These are phyloP conservation scores for Camelina laxa DNA, from an alignment of 345 rosid genomes.

Conservation along the genomic window DNA sequence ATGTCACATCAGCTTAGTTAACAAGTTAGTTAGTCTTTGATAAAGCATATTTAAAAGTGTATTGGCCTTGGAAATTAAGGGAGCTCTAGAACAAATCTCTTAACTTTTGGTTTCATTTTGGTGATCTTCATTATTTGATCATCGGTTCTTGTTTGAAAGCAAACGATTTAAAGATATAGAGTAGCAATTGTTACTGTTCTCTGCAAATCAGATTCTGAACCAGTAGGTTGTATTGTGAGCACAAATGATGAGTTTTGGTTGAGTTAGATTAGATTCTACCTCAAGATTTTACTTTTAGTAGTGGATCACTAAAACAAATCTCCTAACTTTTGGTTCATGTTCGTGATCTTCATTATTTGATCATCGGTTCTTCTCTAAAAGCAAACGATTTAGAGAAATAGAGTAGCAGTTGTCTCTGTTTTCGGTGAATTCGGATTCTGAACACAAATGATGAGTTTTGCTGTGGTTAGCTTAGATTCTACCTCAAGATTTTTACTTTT, in stretches of 20 bases:
- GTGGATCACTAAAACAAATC: not conserved
- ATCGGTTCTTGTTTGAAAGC: not conserved
- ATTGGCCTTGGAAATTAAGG: not conserved
- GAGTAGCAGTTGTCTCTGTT: not conserved
- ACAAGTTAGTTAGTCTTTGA: not conserved
- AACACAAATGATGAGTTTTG: conserved; percentile 1
- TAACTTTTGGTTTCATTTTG: too few species aligned
- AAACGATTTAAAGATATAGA: too few species aligned
- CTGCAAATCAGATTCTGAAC: not conserved
- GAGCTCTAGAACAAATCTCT: not conserved
- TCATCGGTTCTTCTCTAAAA: not conserved
- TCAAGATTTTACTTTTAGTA: too few species aligned
- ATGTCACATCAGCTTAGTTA: not conserved
- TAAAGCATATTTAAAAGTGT: not conserved
- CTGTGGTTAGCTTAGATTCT: not conserved
- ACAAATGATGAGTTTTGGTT: not conserved
- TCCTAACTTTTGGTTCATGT: too few species aligned
- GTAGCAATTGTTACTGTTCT: not conserved
- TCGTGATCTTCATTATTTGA: too few species aligned
- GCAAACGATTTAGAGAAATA: too few species aligned
- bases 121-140: not conserved
- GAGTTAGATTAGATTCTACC: too few species aligned
- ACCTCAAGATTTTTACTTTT: not conserved
- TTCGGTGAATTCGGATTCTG: not conserved
- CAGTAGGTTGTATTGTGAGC: not conserved